Evolutionary conservation across 108 stramenopile genomes (phyloP), one percentile per base, ranked within the genome.

Genomic region (Skeletonema menzelii): DNA sequence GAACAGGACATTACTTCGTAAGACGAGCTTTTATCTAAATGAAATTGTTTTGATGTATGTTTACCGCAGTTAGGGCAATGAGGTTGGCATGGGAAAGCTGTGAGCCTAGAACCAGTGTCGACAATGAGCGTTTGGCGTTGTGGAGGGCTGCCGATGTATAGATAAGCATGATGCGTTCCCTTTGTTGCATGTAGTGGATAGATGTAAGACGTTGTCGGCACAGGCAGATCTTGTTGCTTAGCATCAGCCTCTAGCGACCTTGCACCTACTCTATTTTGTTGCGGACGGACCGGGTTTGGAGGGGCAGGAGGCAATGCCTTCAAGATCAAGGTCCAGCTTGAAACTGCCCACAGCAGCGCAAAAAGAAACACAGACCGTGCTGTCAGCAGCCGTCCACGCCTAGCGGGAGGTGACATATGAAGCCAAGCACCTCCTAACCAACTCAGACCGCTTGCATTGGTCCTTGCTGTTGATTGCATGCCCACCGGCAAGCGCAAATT

Each of bases 51-150:
- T 63, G 88, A 75, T 72, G 88, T 66, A 71, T 89, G 83, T 26
- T 63, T 67, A 1, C 96, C 95, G 69, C 97, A 94, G 24, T 73
- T 28, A 30, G 75, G 55, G 55, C 89, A 87, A 63, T 96, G 96
- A 17, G 80, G 70, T 24, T 82, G 69, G 71, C 98, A 98, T 2
- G 96, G 94, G 62, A 96, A 97, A 11, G 97, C 96, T 42, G 96
- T 93, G 65, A 86, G 75, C 46, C 93, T 90, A 12, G 86, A 87
- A 8, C 98, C 98, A 11, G 98, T 98, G 64, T 98, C 98, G 56
- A 98, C 83, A 73, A 98, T 98, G 12, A 97, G 79, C 8, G 95
- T 95, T 64, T 95, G 94, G 42, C 93, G 73, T 80, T 97, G 96
- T 20, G 97, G 90, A 31, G 98, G 98, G 6, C 91, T 86, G 13